Evolutionary conservation across 2,329 filamentous ascomycete genomes (phyloP).

Genomic region (Sclerotinia glacialis): DNA sequence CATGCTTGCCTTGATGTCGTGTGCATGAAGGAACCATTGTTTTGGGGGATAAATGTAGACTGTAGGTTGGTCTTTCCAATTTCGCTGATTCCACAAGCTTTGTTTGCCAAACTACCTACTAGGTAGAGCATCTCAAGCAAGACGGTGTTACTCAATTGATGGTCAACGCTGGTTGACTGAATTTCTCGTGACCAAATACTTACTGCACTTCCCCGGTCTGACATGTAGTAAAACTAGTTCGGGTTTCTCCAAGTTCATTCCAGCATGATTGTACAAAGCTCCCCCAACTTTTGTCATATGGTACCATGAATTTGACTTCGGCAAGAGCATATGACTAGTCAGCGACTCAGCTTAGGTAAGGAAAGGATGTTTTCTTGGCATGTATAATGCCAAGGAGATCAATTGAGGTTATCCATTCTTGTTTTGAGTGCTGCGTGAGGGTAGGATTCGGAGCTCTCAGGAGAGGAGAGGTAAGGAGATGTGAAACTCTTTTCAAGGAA

Average conservation of each 20-base stretch:
- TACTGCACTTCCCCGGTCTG: neutral
- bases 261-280: neutral
- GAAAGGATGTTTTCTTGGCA: neutral
- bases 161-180: neutral
- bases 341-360: constrained; percentile 7
- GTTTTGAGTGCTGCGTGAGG: neutral
- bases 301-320: neutral
- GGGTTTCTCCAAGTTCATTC: neutral
- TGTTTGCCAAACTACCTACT: neutral
- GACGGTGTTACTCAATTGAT: neutral
- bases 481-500: neutral
- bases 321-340: neutral
- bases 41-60: neutral
- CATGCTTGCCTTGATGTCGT: neutral
- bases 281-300: neutral
- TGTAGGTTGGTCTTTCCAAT: constrained; percentile 1
- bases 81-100: constrained; percentile 4
- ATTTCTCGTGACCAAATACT: neutral
- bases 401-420: constrained; percentile 1
- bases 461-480: neutral
- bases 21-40: neutral
- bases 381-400: neutral
- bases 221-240: neutral
- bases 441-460: neutral
- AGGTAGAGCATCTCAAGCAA: neutral